Base-by-base conservation (phyloP, 2,329 filamentous ascomycete genomes). In the Aspergillus sp. region DNA sequence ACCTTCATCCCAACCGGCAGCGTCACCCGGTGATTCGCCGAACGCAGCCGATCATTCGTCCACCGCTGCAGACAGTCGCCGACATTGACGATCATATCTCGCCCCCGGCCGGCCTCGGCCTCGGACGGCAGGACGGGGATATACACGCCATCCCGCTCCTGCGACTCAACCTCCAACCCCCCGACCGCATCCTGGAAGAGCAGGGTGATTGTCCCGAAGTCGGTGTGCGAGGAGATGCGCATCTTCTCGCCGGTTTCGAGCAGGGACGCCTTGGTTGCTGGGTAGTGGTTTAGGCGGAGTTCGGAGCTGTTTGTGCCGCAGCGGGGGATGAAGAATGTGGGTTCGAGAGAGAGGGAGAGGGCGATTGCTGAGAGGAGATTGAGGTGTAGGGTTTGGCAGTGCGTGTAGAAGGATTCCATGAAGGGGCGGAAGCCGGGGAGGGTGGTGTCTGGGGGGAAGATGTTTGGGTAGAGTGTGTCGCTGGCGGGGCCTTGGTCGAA, bases 61-160 rank as follows among this genome's bases (percentile, higher is more conserved):
- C 81, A 72, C 17, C 80, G 72, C 75, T 81, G 80, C 68, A 83
- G 70, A 52, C 79, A 81, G 59, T 83, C 80, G 5, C 79, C 80
- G 59, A 82, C 80, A 58, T 82, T 82, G 43, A 82, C 74, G 6
- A 82, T 78, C n/a, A 82, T 65, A 24, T 65, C 65, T 6, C 53
- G 50, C 19, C 56, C 52, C 39, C 4, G 58, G 44, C 54, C 59
- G 14, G n/a, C 15, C 4, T n/a, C 7, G 15, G 33, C 33, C 7
- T 15, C 35, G 35, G 48, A 37, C 11, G 55, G 33, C 17, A 37
- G n/a, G 11, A 65, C 58, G 4, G 62, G 64, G 7, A 57, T 56
- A 45, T 61, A 68, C 1, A 17, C 43, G 2, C 63, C 66, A 4
- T 39, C 46, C 2, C 52, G 41, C 12, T 58, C 40, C 24, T 66